These are phyloP conservation scores for Kwoniella newhampshirensis DNA, from an alignment of 768 basidiomycete species.

Conservation along the genomic window DNA sequence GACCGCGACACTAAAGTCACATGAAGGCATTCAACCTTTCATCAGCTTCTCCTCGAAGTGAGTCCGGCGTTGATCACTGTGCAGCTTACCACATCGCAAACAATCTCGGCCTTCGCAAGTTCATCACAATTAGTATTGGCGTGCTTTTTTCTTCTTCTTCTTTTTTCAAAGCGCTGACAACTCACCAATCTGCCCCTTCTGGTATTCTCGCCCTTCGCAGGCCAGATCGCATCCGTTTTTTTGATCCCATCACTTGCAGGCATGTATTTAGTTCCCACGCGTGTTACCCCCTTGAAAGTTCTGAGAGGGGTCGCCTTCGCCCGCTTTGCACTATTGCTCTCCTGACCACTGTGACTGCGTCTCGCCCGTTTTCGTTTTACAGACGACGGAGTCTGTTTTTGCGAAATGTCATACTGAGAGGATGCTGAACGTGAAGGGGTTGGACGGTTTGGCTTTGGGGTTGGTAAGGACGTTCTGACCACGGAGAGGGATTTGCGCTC, in stretches of 20 bases:
- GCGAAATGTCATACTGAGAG: neutral
- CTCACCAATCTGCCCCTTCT: slow-evolving; percentile 16
- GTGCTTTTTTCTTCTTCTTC: neutral
- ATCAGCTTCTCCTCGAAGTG: slow-evolving; percentile 1
- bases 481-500: neutral
- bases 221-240: slow-evolving; percentile 12
- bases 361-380: neutral
- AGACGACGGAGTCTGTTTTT: neutral
- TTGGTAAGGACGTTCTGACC: neutral
- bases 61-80: neutral
- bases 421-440: neutral
- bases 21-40: neutral
- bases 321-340: neutral
- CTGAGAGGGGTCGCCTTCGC: neutral
- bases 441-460: neutral
- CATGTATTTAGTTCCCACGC: slow-evolving; percentile 1
- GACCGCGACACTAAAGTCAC: slow-evolving; percentile 9
- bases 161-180: neutral
- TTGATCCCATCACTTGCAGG: slow-evolving; percentile 2
- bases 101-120: slow-evolving; percentile 8
- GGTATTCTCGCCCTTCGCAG: slow-evolving; percentile 16
- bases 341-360: neutral
- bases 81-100: slow-evolving; percentile 13
- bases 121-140: neutral
- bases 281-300: neutral